These are phyloP conservation scores for Brassica carinata DNA, from an alignment of 345 rosid genomes.

Conservation along the genomic window DNA sequence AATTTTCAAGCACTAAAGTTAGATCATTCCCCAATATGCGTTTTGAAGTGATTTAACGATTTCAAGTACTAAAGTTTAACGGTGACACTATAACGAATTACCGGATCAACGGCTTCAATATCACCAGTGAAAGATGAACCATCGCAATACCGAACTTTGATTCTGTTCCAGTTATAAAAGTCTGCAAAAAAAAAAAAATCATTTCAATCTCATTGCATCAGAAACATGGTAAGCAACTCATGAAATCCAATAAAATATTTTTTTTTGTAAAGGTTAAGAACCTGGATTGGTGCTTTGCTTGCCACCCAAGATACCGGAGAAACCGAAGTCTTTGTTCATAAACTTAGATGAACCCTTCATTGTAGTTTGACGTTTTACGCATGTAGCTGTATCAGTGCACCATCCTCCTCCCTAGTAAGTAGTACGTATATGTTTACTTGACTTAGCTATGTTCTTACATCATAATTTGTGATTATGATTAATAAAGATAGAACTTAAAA, in stretches of 20 bases:
- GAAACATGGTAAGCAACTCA: constrained; percentile 2
- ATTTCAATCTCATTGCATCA: neutral
- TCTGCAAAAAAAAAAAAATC: constrained; percentile 43
- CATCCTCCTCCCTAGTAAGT: constrained; percentile 60
- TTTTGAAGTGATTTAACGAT: neutral
- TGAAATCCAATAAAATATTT: neutral
- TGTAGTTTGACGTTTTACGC: constrained; percentile 63
- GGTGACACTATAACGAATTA: constrained; percentile 31
- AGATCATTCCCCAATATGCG: neutral
- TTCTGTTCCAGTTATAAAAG: constrained; percentile 85
- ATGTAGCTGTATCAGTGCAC: constrained; percentile 69
- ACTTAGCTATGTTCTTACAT: neutral
- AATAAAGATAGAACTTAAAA: neutral
- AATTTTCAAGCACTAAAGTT: constrained; percentile 22
- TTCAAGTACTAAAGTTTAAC: neutral
- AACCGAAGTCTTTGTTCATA: constrained; percentile 64
- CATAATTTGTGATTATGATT: neutral
- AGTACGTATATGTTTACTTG: neutral
- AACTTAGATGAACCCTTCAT: constrained; percentile 79
- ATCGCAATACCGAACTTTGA: constrained; percentile 92
- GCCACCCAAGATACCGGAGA: constrained; percentile 87
- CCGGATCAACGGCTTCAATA: constrained; percentile 73
- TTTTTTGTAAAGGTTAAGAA: constrained; percentile 38
- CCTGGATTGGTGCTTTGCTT: constrained; percentile 74
- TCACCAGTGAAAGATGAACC: constrained; percentile 95